phyloP scores from a whole-genome alignment of 495 filamentous ascomycete genomes.

The Tuber melanosporum region DNA sequence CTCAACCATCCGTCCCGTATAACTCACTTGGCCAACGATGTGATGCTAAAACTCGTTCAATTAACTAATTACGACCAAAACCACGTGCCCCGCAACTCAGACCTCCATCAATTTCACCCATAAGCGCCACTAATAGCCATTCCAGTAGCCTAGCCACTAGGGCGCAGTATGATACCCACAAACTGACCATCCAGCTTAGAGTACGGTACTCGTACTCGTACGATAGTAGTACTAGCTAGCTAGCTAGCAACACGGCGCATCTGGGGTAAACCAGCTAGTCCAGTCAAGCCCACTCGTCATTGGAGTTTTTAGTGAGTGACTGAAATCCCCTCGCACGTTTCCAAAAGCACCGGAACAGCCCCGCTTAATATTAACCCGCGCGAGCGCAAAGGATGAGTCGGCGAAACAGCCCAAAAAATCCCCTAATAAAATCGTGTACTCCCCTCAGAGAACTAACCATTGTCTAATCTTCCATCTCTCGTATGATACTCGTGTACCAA shows the following conservation, averaged over 20 bases:
- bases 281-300: not conserved
- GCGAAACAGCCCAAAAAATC: too few species aligned
- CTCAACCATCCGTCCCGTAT: not conserved
- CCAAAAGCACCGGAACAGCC: too few species aligned
- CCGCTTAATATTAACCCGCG: too few species aligned
- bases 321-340: too few species aligned
- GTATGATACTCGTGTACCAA: too few species aligned
- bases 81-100: not conserved
- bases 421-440: too few species aligned
- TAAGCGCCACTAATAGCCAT: not conserved
- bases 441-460: too few species aligned
- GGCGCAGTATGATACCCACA: not conserved
- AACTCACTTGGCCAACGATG: not conserved
- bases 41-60: not conserved
- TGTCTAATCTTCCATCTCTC: too few species aligned
- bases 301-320: not conserved
- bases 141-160: not conserved
- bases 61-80: not conserved
- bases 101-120: not conserved
- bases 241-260: not conserved
- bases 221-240: not conserved
- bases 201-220: too few species aligned
- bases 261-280: not conserved
- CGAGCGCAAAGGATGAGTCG: too few species aligned
- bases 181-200: not conserved